phyloP scores from a whole-genome alignment of 1,284 basidiomycete genomes.

The Cerioporus squamosus region DNA sequence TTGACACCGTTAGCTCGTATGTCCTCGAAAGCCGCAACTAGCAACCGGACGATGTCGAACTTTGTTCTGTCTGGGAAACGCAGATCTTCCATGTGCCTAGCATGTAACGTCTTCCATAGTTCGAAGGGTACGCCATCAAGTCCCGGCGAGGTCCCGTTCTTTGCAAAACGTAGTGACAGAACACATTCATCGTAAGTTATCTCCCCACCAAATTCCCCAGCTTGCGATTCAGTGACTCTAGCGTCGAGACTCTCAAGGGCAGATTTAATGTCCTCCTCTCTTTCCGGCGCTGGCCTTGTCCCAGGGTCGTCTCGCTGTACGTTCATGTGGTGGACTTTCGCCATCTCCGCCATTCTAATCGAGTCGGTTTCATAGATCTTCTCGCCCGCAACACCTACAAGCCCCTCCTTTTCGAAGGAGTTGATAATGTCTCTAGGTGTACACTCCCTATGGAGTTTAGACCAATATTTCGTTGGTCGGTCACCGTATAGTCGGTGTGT shows the following conservation, averaged over 20 bases:
- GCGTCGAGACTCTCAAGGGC: background rate
- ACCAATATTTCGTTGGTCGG: slow-evolving; percentile 38
- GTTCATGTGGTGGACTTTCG: background rate
- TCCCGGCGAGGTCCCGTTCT: slow-evolving; percentile 16
- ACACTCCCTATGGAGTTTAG: slow-evolving; percentile 18
- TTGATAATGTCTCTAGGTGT: background rate
- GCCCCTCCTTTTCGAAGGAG: background rate
- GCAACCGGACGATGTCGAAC: slow-evolving; percentile 16
- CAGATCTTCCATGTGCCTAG: background rate
- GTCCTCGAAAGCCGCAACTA: slow-evolving; percentile 22
- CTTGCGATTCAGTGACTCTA: background rate
- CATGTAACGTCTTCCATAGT: slow-evolving; percentile 22
- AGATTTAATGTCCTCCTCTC: background rate
- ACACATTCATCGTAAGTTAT: background rate
- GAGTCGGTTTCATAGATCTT: background rate
- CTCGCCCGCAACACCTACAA: background rate
- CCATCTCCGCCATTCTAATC: slow-evolving; percentile 2
- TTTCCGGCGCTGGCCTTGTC: background rate
- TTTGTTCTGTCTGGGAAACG: background rate
- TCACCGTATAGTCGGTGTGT: slow-evolving; percentile 33
- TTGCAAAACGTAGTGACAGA: background rate
- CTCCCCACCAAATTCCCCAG: background rate
- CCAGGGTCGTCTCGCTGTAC: background rate
- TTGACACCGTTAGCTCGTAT: slow-evolving; percentile 21
- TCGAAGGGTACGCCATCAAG: slow-evolving; percentile 28